These are phyloP conservation scores for Ustilago lituana DNA, from an alignment of 1,284 basidiomycete species.

Conservation along the genomic window DNA sequence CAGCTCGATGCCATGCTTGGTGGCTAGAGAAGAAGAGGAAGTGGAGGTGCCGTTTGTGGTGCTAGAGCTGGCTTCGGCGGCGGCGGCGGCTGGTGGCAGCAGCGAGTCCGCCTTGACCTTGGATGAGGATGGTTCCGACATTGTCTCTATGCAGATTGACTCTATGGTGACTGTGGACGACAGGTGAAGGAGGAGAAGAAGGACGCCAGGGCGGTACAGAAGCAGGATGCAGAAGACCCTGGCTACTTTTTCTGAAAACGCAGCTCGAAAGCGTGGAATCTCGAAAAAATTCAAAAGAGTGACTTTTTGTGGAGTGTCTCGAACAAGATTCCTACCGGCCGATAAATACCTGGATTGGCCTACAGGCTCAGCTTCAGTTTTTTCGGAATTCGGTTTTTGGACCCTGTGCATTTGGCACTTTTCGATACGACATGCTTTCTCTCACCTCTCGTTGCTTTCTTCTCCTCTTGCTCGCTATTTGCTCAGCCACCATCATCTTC, in stretches of 20 bases:
- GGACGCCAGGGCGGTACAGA: too few relatives aligned
- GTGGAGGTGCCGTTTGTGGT: slow-evolving; percentile 11
- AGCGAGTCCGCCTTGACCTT: slow-evolving; percentile 46
- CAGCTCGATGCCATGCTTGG: slow-evolving; percentile 36
- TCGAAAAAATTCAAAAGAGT: slow-evolving; percentile 20
- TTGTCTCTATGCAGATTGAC: neutral
- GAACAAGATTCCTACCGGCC: slow-evolving; percentile 24
- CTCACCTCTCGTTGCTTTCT: neutral
- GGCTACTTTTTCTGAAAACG: neutral
- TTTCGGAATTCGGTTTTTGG: slow-evolving; percentile 15
- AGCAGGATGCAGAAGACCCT: slow-evolving; percentile 1
- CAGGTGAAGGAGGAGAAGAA: too few relatives aligned
- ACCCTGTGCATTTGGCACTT: slow-evolving; percentile 26
- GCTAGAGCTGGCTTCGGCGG: neutral
- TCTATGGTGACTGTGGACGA: too few relatives aligned
- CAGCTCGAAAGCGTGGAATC: neutral
- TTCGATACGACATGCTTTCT: slow-evolving; percentile 20
- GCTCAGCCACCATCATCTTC: slow-evolving; percentile 21
- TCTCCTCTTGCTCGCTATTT: neutral
- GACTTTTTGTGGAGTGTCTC: slow-evolving; percentile 14
- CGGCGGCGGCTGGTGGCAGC: slow-evolving; percentile 11
- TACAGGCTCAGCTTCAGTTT: too few relatives aligned
- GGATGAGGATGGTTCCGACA: slow-evolving; percentile 38
- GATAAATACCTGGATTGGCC: too few relatives aligned
- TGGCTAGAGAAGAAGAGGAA: slow-evolving; percentile 8